These are phyloP conservation scores for Wickerhamomyces chambardii DNA, from an alignment of 805 yeast genomes.

Conservation along the genomic window DNA sequence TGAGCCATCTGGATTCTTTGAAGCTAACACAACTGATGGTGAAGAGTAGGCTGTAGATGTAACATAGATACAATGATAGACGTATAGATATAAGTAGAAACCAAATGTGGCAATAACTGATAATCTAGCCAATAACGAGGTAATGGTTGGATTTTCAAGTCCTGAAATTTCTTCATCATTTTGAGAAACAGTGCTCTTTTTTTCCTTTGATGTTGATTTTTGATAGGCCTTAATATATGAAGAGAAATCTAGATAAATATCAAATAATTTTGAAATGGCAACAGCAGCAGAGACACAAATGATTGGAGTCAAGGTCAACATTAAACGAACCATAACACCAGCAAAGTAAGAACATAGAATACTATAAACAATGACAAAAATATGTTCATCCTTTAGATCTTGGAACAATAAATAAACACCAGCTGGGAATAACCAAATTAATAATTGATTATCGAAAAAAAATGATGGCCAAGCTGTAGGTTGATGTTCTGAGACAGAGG, in stretches of 20 bases:
- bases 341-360: slow-evolving; percentile 96
- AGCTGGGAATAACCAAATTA: slow-evolving; percentile 98
- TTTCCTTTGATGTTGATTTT: neutral
- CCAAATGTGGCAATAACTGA: slow-evolving; percentile 60
- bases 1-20: slow-evolving; percentile 78
- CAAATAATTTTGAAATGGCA: slow-evolving; percentile 78
- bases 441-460: slow-evolving; percentile 85
- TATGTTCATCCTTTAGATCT: slow-evolving; percentile 85
- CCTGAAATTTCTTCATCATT: slow-evolving; percentile 4
- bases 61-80: slow-evolving; percentile 95
- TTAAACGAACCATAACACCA: slow-evolving; percentile 97
- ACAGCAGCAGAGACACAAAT: slow-evolving; percentile 91
- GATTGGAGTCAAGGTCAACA: slow-evolving; percentile 94
- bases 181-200: neutral
- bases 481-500: slow-evolving; percentile 98
- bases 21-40: slow-evolving; percentile 92
- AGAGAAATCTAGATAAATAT: slow-evolving; percentile 66
- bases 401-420: slow-evolving; percentile 89
- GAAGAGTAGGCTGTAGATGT: slow-evolving; percentile 94
- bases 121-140: slow-evolving; percentile 41
- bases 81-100: slow-evolving; percentile 72
- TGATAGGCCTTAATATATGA: slow-evolving; percentile 11
- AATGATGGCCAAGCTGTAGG: slow-evolving; percentile 99
- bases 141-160: slow-evolving; percentile 2
- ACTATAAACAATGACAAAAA: slow-evolving; percentile 84